Conservation (phyloP, 2,329 filamentous ascomycete genomes). For the Fonsecaea nubica region DNA sequence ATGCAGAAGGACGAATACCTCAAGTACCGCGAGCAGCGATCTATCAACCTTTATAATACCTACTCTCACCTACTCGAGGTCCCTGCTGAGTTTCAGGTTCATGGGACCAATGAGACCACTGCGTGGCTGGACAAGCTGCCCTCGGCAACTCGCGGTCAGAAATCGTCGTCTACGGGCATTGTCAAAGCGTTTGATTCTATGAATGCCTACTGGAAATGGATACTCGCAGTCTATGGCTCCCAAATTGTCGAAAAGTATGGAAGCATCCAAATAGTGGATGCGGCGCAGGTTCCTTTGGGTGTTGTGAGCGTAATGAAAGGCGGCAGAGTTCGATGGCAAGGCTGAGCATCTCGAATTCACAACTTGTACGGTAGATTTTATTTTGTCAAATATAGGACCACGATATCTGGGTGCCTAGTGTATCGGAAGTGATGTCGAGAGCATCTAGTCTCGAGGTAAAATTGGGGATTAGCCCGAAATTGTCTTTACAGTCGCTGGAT, state of each 20-base stretch:
- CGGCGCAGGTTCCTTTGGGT: constrained; percentile 51
- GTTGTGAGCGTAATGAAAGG: constrained; percentile 52
- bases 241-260: constrained; percentile 52
- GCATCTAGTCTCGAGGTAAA: too few species aligned
- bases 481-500: too few species aligned
- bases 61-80: constrained; percentile 45
- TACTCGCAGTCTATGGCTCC: constrained; percentile 49
- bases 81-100: constrained; percentile 45
- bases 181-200: constrained; percentile 44
- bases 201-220: constrained; percentile 53
- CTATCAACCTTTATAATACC: constrained; percentile 41
- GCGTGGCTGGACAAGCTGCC: constrained; percentile 29
- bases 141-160: background rate
- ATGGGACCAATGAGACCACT: constrained; percentile 42
- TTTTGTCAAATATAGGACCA: background rate
- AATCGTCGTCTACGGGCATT: constrained; percentile 23
- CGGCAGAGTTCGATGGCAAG: constrained; percentile 52
- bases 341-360: constrained; percentile 37
- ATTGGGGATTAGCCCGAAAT: too few species aligned
- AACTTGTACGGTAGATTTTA: background rate
- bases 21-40: constrained; percentile 46
- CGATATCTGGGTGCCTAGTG: background rate
- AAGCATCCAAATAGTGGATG: constrained; percentile 49
- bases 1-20: constrained; percentile 51
- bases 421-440: too few species aligned